A percentile compares a stretch with the other conserved stretches of the same genome.
phyloP scores from a whole-genome alignment of 495 filamentous ascomycete genomes.

The Lasiosphaeria ovina region DNA sequence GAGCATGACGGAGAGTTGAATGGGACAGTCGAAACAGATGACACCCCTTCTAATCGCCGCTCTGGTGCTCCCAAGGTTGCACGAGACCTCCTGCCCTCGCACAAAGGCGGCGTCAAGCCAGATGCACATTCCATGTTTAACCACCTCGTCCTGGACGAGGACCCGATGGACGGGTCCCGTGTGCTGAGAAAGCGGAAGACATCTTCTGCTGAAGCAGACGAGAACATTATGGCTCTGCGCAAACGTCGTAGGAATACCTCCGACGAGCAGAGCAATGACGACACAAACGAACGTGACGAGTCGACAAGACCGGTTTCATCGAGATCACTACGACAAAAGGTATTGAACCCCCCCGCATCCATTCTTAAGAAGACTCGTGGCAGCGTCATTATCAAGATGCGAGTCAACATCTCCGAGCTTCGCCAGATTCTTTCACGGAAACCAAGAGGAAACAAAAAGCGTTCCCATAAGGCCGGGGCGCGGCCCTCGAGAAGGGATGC shows the following conservation, averaged over 20 bases:
- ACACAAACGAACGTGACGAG: slow-evolving; percentile 27
- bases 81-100: slow-evolving; percentile 73
- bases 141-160: slow-evolving; percentile 72
- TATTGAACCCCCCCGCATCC: slow-evolving; percentile 18
- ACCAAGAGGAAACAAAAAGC: slow-evolving; percentile 48
- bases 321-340: slow-evolving; percentile 43
- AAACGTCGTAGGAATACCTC: slow-evolving; percentile 45
- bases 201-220: slow-evolving; percentile 48
- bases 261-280: slow-evolving; percentile 36
- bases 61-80: slow-evolving; percentile 56
- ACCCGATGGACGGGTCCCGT: slow-evolving; percentile 81
- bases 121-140: slow-evolving; percentile 86
- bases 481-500: slow-evolving; percentile 21
- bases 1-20: slow-evolving; percentile 37
- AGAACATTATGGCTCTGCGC: slow-evolving; percentile 41
- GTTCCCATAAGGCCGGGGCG: slow-evolving; percentile 26
- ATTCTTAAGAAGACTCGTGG: slow-evolving; percentile 40
- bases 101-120: slow-evolving; percentile 66
- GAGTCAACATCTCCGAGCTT: slow-evolving; percentile 58
- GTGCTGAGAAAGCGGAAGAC: slow-evolving; percentile 83
- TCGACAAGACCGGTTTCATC: slow-evolving; percentile 35
- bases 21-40: slow-evolving; percentile 34
- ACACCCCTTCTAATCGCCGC: slow-evolving; percentile 35
- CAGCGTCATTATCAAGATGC: slow-evolving; percentile 48
- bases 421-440: slow-evolving; percentile 54